phyloP scores from a whole-genome alignment of 768 basidiomycete genomes.

The Cyclocybe aegerita region DNA sequence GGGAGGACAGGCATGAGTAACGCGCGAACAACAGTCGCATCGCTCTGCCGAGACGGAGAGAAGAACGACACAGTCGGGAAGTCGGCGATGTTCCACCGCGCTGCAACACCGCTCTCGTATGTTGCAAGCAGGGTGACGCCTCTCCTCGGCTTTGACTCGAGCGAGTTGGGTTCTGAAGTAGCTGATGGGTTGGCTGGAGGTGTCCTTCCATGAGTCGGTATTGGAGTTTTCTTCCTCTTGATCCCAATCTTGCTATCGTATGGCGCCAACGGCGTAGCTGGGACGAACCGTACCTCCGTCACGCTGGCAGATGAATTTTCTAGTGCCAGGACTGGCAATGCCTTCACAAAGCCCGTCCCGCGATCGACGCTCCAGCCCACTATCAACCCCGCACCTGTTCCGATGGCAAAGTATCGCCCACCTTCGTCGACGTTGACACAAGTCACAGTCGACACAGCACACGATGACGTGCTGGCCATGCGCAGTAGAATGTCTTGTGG shows the following conservation, averaged over 20 bases:
- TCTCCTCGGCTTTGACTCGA: constrained; percentile 17
- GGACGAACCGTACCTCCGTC: constrained; percentile 52
- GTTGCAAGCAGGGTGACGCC: constrained; percentile 41
- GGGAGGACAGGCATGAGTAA: constrained; percentile 48
- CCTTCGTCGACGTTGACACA: constrained; percentile 60
- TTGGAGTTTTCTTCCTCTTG: neutral
- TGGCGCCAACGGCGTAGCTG: constrained; percentile 7
- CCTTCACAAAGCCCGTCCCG: constrained; percentile 20
- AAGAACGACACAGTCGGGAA: constrained; percentile 34
- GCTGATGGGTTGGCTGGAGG: constrained; percentile 2
- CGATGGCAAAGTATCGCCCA: constrained; percentile 68
- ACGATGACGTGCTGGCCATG: constrained; percentile 49
- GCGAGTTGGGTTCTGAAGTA: constrained; percentile 30
- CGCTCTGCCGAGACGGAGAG: constrained; percentile 35
- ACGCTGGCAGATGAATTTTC: constrained; percentile 48
- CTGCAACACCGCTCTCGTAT: constrained; percentile 60
- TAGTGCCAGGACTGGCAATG: constrained; percentile 35
- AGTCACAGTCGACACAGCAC: constrained; percentile 49
- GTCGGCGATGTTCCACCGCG: constrained; percentile 49
- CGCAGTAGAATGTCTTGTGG: constrained; percentile 51
- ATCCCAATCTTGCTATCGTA: constrained; percentile 6
- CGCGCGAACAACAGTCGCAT: constrained; percentile 42
- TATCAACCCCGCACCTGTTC: constrained; percentile 66
- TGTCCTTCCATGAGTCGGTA: constrained; percentile 9
- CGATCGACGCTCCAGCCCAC: constrained; percentile 59